A percentile compares a stretch with the other conserved stretches of the same genome.
These are phyloP conservation scores for Cordyceps militaris DNA, from an alignment of 2,329 filamentous ascomycete genomes.

Conservation along the genomic window DNA sequence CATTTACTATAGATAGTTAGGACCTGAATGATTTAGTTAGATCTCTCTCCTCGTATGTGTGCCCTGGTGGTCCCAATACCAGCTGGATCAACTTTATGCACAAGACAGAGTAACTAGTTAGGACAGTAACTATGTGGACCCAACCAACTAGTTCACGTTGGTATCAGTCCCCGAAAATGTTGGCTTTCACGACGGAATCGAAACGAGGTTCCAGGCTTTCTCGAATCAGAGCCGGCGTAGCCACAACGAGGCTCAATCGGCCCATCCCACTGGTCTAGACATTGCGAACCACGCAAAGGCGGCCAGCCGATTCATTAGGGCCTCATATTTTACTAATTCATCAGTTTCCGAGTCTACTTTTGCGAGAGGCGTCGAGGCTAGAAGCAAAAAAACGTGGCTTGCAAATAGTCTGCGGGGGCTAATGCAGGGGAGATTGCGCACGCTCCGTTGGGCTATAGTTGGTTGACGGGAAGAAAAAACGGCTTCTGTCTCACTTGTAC, in stretches of 20 bases:
- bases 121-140: no score
- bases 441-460: neutral
- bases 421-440: conserved; percentile 10
- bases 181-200: neutral
- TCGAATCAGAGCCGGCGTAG: neutral
- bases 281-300: neutral
- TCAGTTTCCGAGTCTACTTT: neutral
- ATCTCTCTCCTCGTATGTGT: no score
- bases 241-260: neutral
- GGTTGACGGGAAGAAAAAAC: neutral
- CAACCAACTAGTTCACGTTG: no score
- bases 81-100: no score
- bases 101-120: no score
- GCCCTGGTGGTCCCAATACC: no score
- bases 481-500: neutral
- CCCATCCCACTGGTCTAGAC: neutral
- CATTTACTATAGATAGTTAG: no score
- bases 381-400: conserved; percentile 5
- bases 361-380: neutral
- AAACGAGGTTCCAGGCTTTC: no score
- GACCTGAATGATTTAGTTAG: no score
- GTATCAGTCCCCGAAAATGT: no score
- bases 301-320: neutral
- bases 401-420: conserved; percentile 5
- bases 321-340: neutral